Evolutionary conservation across 2,329 filamentous ascomycete species (phyloP), one percentile per base, ranked within the genome.

Genomic region (Ophiostoma quercus): DNA sequence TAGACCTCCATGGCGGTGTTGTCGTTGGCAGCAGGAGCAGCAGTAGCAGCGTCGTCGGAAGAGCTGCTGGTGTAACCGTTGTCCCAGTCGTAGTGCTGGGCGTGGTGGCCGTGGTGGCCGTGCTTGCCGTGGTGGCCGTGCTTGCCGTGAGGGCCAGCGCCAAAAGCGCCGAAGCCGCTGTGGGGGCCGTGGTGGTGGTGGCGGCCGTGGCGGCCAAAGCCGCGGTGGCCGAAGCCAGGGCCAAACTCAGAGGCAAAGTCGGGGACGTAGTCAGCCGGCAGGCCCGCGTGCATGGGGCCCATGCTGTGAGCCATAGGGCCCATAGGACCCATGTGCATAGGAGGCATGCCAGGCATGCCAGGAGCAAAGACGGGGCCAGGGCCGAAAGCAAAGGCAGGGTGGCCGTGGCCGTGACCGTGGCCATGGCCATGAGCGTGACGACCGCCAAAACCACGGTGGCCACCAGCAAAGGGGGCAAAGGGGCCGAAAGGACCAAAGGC

Each of bases 21-120:
- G 67, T 19, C 71, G 72, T 39, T 68, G 63, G 22, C 12, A 7
- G 12, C 57, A 62, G 57, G 25, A 32, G 57, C 67, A 63, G 29
- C 71, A 62, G 68, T 70, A 63, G 66, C 73, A 68, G 29, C 72
- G 66, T 54, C 71, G 67, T 67, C 63, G 22, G 65, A 65, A 65
- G 25, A 32, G n/a, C 41, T 37, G 43, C 22, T 65, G 62, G 29
- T 65, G 34, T 22, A 41, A 19, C 39, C 43, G 66, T 34, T 39
- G 11, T 60, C 66, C 25, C 19, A 57, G 62, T 22, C 19, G 19
- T 4, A 39, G 62, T 65, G 8, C 19, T 65, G 62, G n/a, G 34
- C 32, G 9, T 65, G 32, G 19, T 5, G 57, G 25, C n/a, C 67
- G 63, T 62, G 65, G 25, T 60, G 37, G 16, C 62, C 62, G 22